Evolutionary conservation across 2,329 filamentous ascomycete genomes (phyloP).

Genomic region (Calcarisporium arbuscula): DNA sequence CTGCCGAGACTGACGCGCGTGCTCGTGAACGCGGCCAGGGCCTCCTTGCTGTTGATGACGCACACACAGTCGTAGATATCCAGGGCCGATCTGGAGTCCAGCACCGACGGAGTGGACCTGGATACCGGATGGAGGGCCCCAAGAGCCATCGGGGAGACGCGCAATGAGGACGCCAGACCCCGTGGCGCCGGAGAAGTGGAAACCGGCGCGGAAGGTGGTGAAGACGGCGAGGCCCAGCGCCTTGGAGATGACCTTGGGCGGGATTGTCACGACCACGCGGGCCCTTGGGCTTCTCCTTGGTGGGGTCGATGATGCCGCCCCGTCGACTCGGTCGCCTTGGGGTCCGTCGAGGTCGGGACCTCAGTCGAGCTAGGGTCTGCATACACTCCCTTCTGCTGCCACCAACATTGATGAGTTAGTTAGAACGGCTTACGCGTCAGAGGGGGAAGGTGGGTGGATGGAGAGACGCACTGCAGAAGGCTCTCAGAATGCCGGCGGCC

Average conservation of each 20-base stretch:
- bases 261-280: slow-evolving; percentile 48
- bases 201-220: slow-evolving; percentile 61
- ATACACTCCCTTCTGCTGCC: slow-evolving; percentile 43
- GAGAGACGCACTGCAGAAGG: slow-evolving; percentile 70
- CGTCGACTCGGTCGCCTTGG: slow-evolving; percentile 20
- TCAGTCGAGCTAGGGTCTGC: slow-evolving; percentile 26
- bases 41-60: slow-evolving; percentile 73
- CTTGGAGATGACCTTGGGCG: slow-evolving; percentile 53
- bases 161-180: slow-evolving; percentile 61
- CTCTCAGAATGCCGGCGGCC: slow-evolving; percentile 73
- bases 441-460: background rate
- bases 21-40: slow-evolving; percentile 69
- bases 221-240: slow-evolving; percentile 67
- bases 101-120: slow-evolving; percentile 73
- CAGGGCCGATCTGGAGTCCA: slow-evolving; percentile 72
- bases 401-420: slow-evolving; percentile 7
- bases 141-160: slow-evolving; percentile 57
- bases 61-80: slow-evolving; percentile 88
- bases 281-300: slow-evolving; percentile 34
- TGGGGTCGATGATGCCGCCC: slow-evolving; percentile 23
- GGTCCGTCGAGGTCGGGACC: slow-evolving; percentile 23
- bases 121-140: slow-evolving; percentile 79
- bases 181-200: slow-evolving; percentile 60
- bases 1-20: slow-evolving; percentile 71
- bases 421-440: background rate